Evolutionary conservation across 768 basidiomycete species (phyloP), one percentile per base, ranked within the genome.

Genomic region (Leccinum fibrillosum): DNA sequence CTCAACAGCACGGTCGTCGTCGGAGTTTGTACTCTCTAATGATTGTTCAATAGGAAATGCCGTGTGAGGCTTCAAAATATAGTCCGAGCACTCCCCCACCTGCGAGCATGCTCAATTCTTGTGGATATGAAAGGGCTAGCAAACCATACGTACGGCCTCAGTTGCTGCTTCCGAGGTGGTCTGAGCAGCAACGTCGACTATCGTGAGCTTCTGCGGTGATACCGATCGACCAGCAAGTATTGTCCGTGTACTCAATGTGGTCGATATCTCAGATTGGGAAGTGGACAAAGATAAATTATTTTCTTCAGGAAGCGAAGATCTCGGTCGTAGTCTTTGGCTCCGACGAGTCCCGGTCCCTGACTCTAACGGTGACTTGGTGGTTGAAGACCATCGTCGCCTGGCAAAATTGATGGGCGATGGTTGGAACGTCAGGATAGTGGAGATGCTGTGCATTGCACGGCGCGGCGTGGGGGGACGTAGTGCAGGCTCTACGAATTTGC

Each of bases 381-480:
- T 64, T 44, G 78, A 79, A 59, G 75, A 79, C 86, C 86, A 86
- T 57, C 85, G 80, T 54, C 82, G 81, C 63, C 79, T 80, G 8
- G 86, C 85, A 67, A 83, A 86, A 62, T 79, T 78, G 69, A 81
- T 78, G n/a, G 86, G 86, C 37, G 84, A 82, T 15, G 86, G 86
- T 52, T 83, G 84, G 69, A 78, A 82, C 23, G 79, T 81, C 64
- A 85, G 65, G 30, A 80, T 75, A 28, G 74, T 77, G 51, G 77
- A 74, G 68, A 72, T 26, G 55, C 53, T 56, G 35, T 64, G 57
- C 26, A 51, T 51, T 48, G 56, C 51, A 60, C 39, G 59, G 56
- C 63, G 66, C 59, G 70, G 70, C 15, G 56, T 69, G 49, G 68
- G 58, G 55, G 45, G 60, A 63, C 62, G 68, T 56, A 63, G 55